Percentiles rank a stretch among this genome's conserved stretches.
These are phyloP conservation scores for Verticillium isaacii DNA, from an alignment of 2,329 filamentous ascomycete species.

Conservation along the genomic window DNA sequence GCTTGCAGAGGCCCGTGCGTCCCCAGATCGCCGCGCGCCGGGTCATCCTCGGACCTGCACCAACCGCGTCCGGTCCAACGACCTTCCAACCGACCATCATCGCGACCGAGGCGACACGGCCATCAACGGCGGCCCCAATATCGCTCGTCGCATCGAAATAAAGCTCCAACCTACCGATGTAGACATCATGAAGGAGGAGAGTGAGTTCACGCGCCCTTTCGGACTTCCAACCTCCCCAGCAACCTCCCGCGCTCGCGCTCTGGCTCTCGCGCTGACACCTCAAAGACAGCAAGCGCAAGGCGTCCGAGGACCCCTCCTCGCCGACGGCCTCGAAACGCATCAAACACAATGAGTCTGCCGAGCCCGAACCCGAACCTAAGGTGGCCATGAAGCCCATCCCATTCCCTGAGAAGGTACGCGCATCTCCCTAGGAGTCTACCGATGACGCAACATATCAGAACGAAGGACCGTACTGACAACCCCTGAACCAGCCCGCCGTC, in stretches of 20 bases:
- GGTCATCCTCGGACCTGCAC: not conserved
- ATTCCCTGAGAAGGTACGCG: slow-evolving; percentile 79
- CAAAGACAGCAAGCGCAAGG: slow-evolving; percentile 64
- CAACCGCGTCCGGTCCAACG: not conserved
- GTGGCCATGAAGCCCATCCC: slow-evolving; percentile 62
- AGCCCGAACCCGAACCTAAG: slow-evolving; percentile 47
- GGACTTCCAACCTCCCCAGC: not conserved
- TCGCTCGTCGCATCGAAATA: not conserved
- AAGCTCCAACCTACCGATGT: not conserved
- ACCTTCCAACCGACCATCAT: not conserved
- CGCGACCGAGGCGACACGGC: not conserved
- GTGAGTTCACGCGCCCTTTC: slow-evolving; percentile 18
- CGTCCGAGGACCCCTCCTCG: slow-evolving; percentile 59
- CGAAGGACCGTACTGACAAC: slow-evolving; percentile 13
- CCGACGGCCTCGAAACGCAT: slow-evolving; percentile 60
- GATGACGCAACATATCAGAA: not conserved
- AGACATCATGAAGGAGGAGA: slow-evolving; percentile 29
- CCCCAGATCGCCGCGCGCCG: not conserved
- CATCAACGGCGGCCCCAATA: not conserved
- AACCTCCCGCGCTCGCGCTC: not conserved
- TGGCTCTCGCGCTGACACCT: not conserved
- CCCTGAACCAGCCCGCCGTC: slow-evolving; percentile 63
- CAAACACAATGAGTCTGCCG: slow-evolving; percentile 42
- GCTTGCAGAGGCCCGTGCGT: not conserved
- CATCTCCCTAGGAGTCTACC: not conserved